Evolutionary conservation across 164 flowering plant genomes (phyloP), one percentile per base, ranked within the genome.

Genomic region (Pachysandra terminalis): DNA sequence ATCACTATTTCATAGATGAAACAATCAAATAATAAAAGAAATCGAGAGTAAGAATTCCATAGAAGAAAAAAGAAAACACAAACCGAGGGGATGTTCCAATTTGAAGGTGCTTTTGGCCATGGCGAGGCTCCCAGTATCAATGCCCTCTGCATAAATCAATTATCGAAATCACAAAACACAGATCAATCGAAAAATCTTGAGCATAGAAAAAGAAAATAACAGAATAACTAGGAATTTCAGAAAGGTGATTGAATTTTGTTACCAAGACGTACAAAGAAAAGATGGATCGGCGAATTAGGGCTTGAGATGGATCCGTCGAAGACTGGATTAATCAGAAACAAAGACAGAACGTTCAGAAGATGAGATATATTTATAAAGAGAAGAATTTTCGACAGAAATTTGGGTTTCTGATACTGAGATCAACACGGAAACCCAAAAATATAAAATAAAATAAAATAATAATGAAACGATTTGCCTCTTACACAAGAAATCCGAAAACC

Each of bases 81-180:
- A 71, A 89, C 96, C 92, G 21, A 89, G 80, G n/a, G 92, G 83
- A 61, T 84, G 87, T 40, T 86, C 87, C 71, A 81, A 55, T 83
- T 87, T 87, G 83, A 87, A 89, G 19, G 86, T 81, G 65, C 82
- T 84, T 66, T 82, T 89, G 22, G 87, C 86, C 87, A 86, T 85
- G 65, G 61, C 45, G 53, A 67, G 52, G 26, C 54, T 68, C 37
- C 58, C 66, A 71, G 48, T 22, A 13, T 57, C 65, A 57, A 67
- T 62, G 19, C 26, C 59, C 23, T 28, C 80, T 80, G 83, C 66
- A 48, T 74, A 67, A 23, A 60, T 65, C 40, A 62, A 65, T 65
- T 73, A 77, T 45, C 61, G 56, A 74, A 79, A 77, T 66, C 78
- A 74, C 76, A 75, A 49, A 57, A 72, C 32, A 55, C 4, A 64